phyloP scores from a whole-genome alignment of 345 rosid species.

The Arabidopsis thaliana region TAIR10.1 NC_003070.9:29296501-29297000 shows the following conservation, averaged over 20 bases:
- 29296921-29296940: constrained; percentile 39
- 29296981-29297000: background rate
- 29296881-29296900: constrained; percentile 43
- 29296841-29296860: constrained; percentile 44
- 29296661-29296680: background rate
- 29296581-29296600: background rate
- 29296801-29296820: constrained; percentile 28
- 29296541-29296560: background rate
- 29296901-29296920: constrained; percentile 34
- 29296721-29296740: constrained; percentile 33
- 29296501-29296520: constrained; percentile 4
- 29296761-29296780: constrained; percentile 41
- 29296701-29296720: constrained; percentile 29
- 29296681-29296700: constrained; percentile 16
- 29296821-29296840: constrained; percentile 37
- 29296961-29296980: background rate
- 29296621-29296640: constrained; percentile 2
- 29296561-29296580: background rate
- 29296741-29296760: constrained; percentile 6
- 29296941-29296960: constrained; percentile 31
- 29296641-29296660: background rate
- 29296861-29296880: constrained; percentile 44
- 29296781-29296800: constrained; percentile 30
- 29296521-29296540: background rate
- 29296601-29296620: background rate